These are phyloP conservation scores for Cynanchum wilfordii DNA, from an alignment of 257 asterid genomes.

Conservation along the genomic window DNA sequence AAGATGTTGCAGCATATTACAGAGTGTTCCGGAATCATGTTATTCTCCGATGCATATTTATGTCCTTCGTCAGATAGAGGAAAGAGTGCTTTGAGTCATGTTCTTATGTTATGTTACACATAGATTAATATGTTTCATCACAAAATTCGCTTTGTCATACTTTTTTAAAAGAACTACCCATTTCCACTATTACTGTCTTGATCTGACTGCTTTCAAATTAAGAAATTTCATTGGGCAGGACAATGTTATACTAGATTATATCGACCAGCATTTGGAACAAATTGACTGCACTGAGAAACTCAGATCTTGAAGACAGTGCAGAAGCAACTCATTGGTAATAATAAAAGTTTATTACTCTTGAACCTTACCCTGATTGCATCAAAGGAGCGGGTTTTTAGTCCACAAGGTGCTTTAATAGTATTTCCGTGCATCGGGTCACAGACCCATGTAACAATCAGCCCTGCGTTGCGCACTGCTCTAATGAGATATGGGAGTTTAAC, in stretches of 20 bases:
- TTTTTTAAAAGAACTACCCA: not conserved
- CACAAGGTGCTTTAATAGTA: slow-evolving; percentile 71
- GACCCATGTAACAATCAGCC: slow-evolving; percentile 79
- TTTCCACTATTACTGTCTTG: not conserved
- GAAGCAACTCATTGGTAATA: not conserved
- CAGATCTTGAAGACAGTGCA: not conserved
- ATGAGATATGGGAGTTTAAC: slow-evolving; percentile 68
- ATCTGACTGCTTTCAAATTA: not conserved
- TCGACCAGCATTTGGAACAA: not conserved
- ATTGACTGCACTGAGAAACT: not conserved
- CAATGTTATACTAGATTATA: not conserved
- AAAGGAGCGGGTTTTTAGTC: slow-evolving; percentile 73
- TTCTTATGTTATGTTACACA: not conserved
- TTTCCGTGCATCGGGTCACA: slow-evolving; percentile 85
- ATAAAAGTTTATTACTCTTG: not conserved
- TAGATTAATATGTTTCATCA: not conserved
- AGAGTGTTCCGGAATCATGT: not conserved
- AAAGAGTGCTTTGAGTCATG: not conserved
- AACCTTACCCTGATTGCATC: slow-evolving; percentile 60
- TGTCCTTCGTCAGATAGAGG: not conserved
- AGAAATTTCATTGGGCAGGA: not conserved
- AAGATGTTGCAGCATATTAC: not conserved
- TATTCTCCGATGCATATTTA: not conserved
- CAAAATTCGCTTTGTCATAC: not conserved
- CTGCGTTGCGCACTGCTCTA: slow-evolving; percentile 66